Evolutionary conservation across 345 rosid species (phyloP), one percentile per base, ranked within the genome.

Genomic region (Rhodomyrtus tomentosa): DNA sequence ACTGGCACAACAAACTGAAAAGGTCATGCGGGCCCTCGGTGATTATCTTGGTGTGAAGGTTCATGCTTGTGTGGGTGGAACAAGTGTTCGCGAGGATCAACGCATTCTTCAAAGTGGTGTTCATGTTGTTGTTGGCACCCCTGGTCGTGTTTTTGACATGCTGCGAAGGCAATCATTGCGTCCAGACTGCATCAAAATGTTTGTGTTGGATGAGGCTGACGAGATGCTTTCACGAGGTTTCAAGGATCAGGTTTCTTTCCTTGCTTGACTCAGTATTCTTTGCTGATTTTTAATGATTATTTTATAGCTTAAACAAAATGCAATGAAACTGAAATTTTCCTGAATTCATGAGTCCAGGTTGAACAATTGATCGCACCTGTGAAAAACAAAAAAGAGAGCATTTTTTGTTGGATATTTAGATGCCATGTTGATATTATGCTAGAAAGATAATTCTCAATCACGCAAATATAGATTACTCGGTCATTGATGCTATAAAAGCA

Each of bases 31-130:
- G 50, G 99, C 98, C 10, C 97, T 95, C 55, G 99, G 99, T 48
- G 98, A 96, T 86, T 96, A 91, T 89, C 95, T 95, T 49, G 97
- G 98, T 5, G 99, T 93, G 81, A 96, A 93, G 91, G 99, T 93
- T 82, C 99, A 96, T 81, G 99, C 99, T 20, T 96, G 98, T 89
- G 98, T 96, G n/a, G 99, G 99, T 82, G 99, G 99, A 6, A 96
- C 99, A 49, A 96, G 98, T 68, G 99, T 96, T 9, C 98, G 98
- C 12, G 99, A 96, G 89, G 99, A 96, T 74, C 98, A 96, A 53
- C 95, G 96, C 18, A 93, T 96, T 80, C 98, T 96, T 81, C 98
- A 95, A 88, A 87, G 92, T 86, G 99, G 98, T 86, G 99, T 95
- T 29, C 98, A 96, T 89, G 99, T 93, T 87, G 99, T 96, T 58